Evolutionary conservation across 108 stramenopile genomes (phyloP), one percentile per base, ranked within the genome.

Genomic region (Pseudonitzschia pungens): DNA sequence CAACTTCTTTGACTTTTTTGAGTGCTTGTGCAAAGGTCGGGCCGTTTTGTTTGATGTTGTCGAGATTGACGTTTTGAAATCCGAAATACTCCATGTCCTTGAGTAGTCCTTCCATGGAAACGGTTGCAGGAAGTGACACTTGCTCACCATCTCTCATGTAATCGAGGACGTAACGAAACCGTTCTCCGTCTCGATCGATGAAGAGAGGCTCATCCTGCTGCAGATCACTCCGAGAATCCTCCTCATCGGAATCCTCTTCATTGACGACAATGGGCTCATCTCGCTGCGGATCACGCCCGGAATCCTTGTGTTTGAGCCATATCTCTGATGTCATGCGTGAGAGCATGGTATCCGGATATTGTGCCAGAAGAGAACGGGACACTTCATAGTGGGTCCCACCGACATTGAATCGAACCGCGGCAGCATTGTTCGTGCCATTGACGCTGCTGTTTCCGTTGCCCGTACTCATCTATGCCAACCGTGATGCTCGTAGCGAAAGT

Each of bases 301-400:
- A 2, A 41, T 48, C 50, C 20, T n/a, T n/a, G n/a, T n/a, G n/a
- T n/a, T n/a, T n/a, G n/a, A 53, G 18, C 76, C 80, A 73, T 0
- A 26, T 66, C 42, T 81, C 50, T 31, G 71, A 76, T 29, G 51
- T 45, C 43, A 60, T 66, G 26, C 41, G 31, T 44, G 72, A 73
- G 24, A 82, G 68, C 68, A 82, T 70, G 0, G 76, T 45, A 8
- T 74, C 52, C n/a, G 76, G 68, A 44, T 74, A 42, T 33, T 70
- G 67, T 20, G 63, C 65, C 7, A 82, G 27, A 1, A 77, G 50
- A 14, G 72, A 65, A 4, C 77, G 66, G 42, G 76, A 75, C 22
- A 82, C 81, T 45, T 74, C 54, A 50, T 74, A 82, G 22, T 16
- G 32, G 11, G 28, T 73, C 20, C 81, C 81, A n/a, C 81, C 77